phyloP scores from a whole-genome alignment of 768 basidiomycete genomes.

The Exidia glandulosa region DNA sequence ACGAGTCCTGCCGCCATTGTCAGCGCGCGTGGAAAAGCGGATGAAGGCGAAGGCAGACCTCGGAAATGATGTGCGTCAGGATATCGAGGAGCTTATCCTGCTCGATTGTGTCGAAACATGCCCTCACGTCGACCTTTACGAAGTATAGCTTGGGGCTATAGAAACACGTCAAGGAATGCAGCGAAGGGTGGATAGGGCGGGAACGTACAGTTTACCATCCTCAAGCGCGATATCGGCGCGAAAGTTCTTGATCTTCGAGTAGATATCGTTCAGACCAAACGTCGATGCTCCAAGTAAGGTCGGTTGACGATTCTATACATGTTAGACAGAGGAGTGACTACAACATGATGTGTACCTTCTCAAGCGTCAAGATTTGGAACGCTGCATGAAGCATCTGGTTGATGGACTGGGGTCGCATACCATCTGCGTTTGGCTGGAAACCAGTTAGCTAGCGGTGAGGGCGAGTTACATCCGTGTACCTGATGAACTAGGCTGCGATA shows the following conservation, averaged over 20 bases:
- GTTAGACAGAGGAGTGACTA: background rate
- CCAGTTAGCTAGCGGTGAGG: too few relatives aligned
- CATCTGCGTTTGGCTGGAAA: too few relatives aligned
- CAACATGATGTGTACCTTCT: conserved; percentile 45
- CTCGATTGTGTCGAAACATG: conserved; percentile 94
- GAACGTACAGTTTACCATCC: conserved; percentile 42
- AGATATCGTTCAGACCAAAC: conserved; percentile 74
- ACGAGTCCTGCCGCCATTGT: conserved; percentile 43
- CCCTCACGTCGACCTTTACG: conserved; percentile 91
- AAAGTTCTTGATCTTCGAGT: conserved; percentile 58
- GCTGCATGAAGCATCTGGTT: conserved; percentile 79
- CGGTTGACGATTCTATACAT: conserved; percentile 44
- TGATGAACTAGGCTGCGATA: conserved; percentile 12
- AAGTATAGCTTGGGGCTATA: conserved; percentile 82
- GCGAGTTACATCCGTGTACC: too few relatives aligned
- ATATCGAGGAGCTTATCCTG: conserved; percentile 78
- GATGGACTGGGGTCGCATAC: conserved; percentile 54
- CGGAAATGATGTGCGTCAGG: conserved; percentile 57
- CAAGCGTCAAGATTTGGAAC: conserved; percentile 80
- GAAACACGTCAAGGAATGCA: background rate
- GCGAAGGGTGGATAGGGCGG: background rate
- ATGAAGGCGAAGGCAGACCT: conserved; percentile 30
- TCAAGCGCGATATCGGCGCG: conserved; percentile 37
- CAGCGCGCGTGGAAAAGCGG: background rate
- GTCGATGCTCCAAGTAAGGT: conserved; percentile 70